These are phyloP conservation scores for Ramalina intermedia DNA, from an alignment of 495 filamentous ascomycete species.

Conservation along the genomic window DNA sequence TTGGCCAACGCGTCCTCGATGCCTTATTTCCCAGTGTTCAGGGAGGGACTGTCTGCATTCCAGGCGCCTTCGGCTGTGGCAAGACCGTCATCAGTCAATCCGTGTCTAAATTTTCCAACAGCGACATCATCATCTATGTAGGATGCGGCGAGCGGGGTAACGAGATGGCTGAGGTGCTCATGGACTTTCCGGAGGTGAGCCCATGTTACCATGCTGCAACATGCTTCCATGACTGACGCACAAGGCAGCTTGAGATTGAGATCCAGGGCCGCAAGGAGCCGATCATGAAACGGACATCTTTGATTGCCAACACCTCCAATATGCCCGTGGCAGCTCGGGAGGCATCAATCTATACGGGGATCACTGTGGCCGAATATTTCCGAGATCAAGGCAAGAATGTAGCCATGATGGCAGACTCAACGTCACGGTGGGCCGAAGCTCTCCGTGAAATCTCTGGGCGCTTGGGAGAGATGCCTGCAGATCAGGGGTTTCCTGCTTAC, in stretches of 20 bases:
- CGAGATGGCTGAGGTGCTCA: constrained; percentile 99
- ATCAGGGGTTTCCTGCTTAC: constrained; percentile 98
- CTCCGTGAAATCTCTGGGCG: constrained; percentile 98
- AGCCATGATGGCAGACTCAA: constrained; percentile 99
- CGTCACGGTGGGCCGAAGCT: constrained; percentile 96
- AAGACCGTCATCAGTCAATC: constrained; percentile 99
- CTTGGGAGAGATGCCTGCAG: constrained; percentile 98
- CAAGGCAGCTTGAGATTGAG: constrained; percentile 53
- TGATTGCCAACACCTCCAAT: constrained; percentile 99
- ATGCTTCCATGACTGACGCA: neutral
- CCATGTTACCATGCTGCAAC: neutral
- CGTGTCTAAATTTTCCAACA: constrained; percentile 99
- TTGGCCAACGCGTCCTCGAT: constrained; percentile 92
- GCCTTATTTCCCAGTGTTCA: constrained; percentile 96
- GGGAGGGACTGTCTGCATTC: constrained; percentile 94
- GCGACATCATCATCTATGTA: constrained; percentile 97
- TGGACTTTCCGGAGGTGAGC: constrained; percentile 85
- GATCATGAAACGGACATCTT: constrained; percentile 98
- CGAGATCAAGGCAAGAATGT: constrained; percentile 96
- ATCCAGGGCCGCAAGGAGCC: constrained; percentile 86
- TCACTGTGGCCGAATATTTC: constrained; percentile 97
- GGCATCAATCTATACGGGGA: constrained; percentile 98
- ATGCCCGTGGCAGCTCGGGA: constrained; percentile 99
- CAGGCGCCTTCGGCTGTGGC: constrained; percentile 95
- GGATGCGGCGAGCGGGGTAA: constrained; percentile 97